phyloP scores from a whole-genome alignment of 1,284 basidiomycete species.

The Heterobasidion occidentale region DNA sequence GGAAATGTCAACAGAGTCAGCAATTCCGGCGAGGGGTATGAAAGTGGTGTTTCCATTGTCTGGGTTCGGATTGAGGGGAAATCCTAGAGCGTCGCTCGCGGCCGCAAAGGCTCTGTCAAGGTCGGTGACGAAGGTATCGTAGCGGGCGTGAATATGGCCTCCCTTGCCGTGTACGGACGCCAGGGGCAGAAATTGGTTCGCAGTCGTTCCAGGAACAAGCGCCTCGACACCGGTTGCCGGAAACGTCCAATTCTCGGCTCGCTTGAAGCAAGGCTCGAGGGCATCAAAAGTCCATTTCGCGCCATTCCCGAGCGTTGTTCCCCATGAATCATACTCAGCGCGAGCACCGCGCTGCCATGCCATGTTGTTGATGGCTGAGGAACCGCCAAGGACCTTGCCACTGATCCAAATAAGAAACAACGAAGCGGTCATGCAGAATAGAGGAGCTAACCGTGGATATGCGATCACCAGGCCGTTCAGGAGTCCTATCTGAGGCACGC shows the following conservation, averaged over 20 bases:
- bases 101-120: slow-evolving; percentile 9
- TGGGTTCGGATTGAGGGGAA: slow-evolving; percentile 9
- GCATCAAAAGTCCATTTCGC: slow-evolving; percentile 10
- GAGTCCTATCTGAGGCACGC: slow-evolving; percentile 7
- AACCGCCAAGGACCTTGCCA: slow-evolving; percentile 11
- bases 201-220: slow-evolving; percentile 2
- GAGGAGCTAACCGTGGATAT: slow-evolving; percentile 7
- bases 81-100: slow-evolving; percentile 3
- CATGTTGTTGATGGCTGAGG: slow-evolving; percentile 11
- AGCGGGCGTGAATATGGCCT: slow-evolving; percentile 8
- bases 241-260: slow-evolving; percentile 7
- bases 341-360: slow-evolving; percentile 11
- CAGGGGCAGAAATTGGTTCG: slow-evolving; percentile 1
- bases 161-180: slow-evolving; percentile 3
- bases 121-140: slow-evolving; percentile 11
- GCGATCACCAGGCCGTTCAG: slow-evolving; percentile 6
- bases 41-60: slow-evolving; percentile 9
- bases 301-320: slow-evolving; percentile 10
- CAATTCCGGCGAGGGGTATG: slow-evolving; percentile 9
- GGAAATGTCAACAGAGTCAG: slow-evolving; percentile 6
- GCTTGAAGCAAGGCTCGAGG: slow-evolving; percentile 8
- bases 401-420: neutral
- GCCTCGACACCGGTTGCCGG: slow-evolving; percentile 1
- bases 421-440: neutral
- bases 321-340: slow-evolving; percentile 10